Conservation (phyloP, 2,329 filamentous ascomycete genomes). For the Bipolaris victoriae region DNA sequence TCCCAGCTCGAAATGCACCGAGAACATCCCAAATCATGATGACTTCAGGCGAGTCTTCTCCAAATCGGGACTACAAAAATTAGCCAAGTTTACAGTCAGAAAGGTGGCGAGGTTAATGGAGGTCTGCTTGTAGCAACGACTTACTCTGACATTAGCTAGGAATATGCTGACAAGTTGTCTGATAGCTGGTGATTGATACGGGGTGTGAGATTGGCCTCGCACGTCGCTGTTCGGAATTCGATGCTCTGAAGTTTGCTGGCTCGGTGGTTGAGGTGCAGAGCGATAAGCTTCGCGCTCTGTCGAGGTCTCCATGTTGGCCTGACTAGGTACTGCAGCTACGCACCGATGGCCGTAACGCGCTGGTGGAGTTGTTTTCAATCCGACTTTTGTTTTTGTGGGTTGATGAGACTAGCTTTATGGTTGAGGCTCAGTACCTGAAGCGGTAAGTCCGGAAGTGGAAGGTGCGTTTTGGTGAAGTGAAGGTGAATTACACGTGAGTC, state of each 20-base stretch:
- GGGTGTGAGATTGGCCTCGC: neutral
- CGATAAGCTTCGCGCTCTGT: neutral
- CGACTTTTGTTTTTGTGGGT: neutral
- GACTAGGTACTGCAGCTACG: neutral
- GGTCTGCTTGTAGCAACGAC: neutral
- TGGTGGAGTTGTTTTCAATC: neutral
- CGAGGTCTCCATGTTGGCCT: neutral
- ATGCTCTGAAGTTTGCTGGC: neutral
- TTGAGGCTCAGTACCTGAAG: conserved; percentile 4
- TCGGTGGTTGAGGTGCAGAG: neutral
- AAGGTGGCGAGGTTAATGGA: neutral
- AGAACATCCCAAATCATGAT: conserved; percentile 25
- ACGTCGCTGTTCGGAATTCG: neutral
- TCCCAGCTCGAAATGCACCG: conserved; percentile 22
- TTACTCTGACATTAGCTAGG: conserved; percentile 30
- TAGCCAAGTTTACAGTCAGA: neutral
- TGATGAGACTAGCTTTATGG: neutral
- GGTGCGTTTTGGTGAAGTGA: conserved; percentile 14
- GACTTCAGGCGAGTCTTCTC: conserved; percentile 28
- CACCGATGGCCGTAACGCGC: neutral
- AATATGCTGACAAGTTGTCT: conserved; percentile 23
- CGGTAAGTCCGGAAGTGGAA: conserved; percentile 6
- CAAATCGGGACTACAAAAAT: conserved; percentile 30
- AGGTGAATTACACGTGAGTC: conserved; percentile 14
- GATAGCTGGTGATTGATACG: neutral